A percentile compares a stretch with the other conserved stretches of the same genome.
Evolutionary conservation across 2,329 filamentous ascomycete genomes (phyloP).

Genomic region (Blumeria hordei): DNA sequence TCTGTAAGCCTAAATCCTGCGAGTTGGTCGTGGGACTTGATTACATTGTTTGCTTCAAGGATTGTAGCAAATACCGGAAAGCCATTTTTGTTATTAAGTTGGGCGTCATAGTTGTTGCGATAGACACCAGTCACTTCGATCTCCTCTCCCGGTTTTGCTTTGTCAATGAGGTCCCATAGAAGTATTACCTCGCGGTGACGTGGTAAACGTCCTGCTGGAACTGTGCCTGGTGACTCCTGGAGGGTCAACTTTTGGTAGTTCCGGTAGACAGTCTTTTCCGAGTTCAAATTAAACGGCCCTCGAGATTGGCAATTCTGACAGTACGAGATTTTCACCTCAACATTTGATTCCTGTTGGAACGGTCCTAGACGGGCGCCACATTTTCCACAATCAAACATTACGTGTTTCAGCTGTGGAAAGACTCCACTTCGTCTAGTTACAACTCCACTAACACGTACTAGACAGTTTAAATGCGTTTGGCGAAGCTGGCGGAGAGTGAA

Average conservation of each 20-base stretch:
- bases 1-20: slow-evolving; percentile 90
- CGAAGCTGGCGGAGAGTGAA: slow-evolving; percentile 89
- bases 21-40: slow-evolving; percentile 93
- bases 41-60: slow-evolving; percentile 86
- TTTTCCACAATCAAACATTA: slow-evolving; percentile 93
- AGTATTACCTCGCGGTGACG: slow-evolving; percentile 86
- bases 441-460: slow-evolving; percentile 83
- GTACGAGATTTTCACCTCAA: slow-evolving; percentile 88
- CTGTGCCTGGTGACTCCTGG: slow-evolving; percentile 90
- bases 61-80: slow-evolving; percentile 98
- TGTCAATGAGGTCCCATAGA: slow-evolving; percentile 91
- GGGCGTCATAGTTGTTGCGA: slow-evolving; percentile 92
- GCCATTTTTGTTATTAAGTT: slow-evolving; percentile 93
- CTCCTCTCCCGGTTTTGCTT: slow-evolving; percentile 89
- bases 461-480: slow-evolving; percentile 84
- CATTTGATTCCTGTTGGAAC: slow-evolving; percentile 91
- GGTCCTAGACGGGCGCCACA: slow-evolving; percentile 80
- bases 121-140: slow-evolving; percentile 94
- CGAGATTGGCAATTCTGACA: slow-evolving; percentile 92
- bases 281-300: slow-evolving; percentile 86
- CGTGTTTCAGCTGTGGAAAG: slow-evolving; percentile 93
- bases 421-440: slow-evolving; percentile 87
- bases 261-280: slow-evolving; percentile 91
- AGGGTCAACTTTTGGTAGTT: slow-evolving; percentile 97
- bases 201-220: slow-evolving; percentile 82